phyloP scores from a whole-genome alignment of 352 stramenopile species.

The Globisporangium viniferum region DNA sequence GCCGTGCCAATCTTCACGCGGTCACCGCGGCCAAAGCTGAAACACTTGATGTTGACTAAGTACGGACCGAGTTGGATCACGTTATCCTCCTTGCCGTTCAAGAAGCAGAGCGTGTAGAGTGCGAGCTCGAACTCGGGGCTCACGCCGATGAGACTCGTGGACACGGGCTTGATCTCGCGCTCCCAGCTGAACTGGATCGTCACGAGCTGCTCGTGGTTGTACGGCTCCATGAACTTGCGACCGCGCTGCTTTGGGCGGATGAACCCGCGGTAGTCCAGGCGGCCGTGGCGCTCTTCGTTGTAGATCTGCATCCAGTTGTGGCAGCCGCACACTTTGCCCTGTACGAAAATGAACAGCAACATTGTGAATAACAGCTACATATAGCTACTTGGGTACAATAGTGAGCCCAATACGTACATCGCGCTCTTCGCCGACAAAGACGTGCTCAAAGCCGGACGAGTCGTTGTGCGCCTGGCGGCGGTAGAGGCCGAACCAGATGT shows the following conservation, averaged over 20 bases:
- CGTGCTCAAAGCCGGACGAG: constrained; percentile 95
- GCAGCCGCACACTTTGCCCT: constrained; percentile 90
- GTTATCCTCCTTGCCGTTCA: constrained; percentile 88
- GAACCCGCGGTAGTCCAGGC: constrained; percentile 93
- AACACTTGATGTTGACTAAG: constrained; percentile 89
- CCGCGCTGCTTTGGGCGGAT: constrained; percentile 87
- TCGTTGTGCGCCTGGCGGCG: constrained; percentile 82
- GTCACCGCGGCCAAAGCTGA: constrained; percentile 69
- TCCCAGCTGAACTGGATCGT: constrained; percentile 95
- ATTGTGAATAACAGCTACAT: background rate
- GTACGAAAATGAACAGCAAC: background rate
- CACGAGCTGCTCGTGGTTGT: constrained; percentile 91
- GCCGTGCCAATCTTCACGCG: constrained; percentile 78
- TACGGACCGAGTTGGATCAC: constrained; percentile 84
- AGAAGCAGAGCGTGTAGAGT: constrained; percentile 95
- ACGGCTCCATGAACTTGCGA: constrained; percentile 57
- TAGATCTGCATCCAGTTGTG: constrained; percentile 98
- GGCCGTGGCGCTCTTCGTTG: constrained; percentile 91
- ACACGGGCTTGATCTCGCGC: constrained; percentile 86
- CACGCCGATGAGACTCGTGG: constrained; percentile 92
- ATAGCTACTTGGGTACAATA: background rate
- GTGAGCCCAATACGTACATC: constrained; percentile 52
- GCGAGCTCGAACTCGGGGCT: constrained; percentile 96
- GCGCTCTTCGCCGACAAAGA: constrained; percentile 96
- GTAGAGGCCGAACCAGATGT: constrained; percentile 96